Base-by-base conservation (phyloP, 352 stramenopile genomes). In the Phytophthora rubi region DNA sequence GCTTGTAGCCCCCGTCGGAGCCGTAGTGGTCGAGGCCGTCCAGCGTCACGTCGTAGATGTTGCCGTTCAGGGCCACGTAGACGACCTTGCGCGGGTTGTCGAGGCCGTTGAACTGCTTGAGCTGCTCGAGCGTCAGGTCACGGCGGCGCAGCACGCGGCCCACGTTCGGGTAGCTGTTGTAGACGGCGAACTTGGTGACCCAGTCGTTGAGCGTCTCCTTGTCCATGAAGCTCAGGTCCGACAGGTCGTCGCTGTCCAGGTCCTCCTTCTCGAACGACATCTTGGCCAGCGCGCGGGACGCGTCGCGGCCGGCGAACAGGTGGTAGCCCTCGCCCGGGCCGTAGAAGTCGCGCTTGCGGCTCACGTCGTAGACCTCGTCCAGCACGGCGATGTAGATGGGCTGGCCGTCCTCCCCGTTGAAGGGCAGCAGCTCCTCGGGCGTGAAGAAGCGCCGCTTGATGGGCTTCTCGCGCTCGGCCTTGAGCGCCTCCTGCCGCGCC, bases 41-140 rank as follows among this genome's bases (percentile, higher is more conserved):
- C 75, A 98, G 97, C 21, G 94, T 98, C 53, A 99, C 93, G 80
- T 99, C 98, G 81, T 98, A 99, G 47, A 99, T 97, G 59, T 97
- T 97, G 67, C 95, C 90, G 18, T 95, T 95, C 4, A 98, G 72
- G 21, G 81, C 96, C 44, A 99, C 80, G 74, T 99, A 99, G 59
- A 98, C 97, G 18, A 89, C 98, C 53, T 96, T 82, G 60, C 89
- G 84, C 37, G 92, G 89, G 65, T 90, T 85, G 74, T 94, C 82
- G 18, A 90, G 70, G 66, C 91, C 88, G 67, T 98, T 93, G 61
- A 89, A 89, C 37, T 70, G 79, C n/a, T 81, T 76, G n/a, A 99
- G 79, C 70, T 98, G 77, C 54, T 88, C 79, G 52, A 92, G 83
- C 47, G 88, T 94, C 68, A 97, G 66, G 48, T 94, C 83, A 12